Evolutionary conservation across 768 basidiomycete genomes (phyloP), one percentile per base, ranked within the genome.

Genomic region (Boletus rubropictus): DNA sequence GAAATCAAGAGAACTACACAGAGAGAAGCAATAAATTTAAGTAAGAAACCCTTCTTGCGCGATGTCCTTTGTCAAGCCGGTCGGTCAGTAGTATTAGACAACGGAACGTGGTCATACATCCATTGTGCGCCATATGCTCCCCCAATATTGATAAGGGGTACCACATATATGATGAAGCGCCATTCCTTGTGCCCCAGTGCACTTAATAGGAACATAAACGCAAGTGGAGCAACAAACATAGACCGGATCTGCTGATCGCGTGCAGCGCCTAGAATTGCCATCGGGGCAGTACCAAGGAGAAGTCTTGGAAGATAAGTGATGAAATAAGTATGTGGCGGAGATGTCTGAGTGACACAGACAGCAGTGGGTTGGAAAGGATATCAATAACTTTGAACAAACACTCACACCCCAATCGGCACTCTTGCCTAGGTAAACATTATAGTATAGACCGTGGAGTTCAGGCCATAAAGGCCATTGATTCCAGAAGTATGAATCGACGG

Each of bases 181-280:
- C 96, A 99, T 67, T 99, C 96, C 63, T 99, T 99, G 68, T 99
- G 96, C 0, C 79, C 84, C 1, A 97, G 71, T 25, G 62, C 71
- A 61, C 91, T 93, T 63, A 98, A 78, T 3, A 84, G 55, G 3
- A 60, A 64, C 7, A 90, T 59, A 50, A 85, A 87, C 1, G 59
- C 48, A 5, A 82, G 22, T 3, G 78, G 71, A 0, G 84, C 78
- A 9, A 74, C 40, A 4, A 84, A 64, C 31, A 86, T 69, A 3
- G 67, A 60, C 4, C 77, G 75, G 36, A 81, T 68, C 8, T 78
- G 73, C 8, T 52, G 54, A 53, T 87, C 81, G 14, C 70, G 46
- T 7, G 69, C 21, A 33, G 69, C 60, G 0, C 82, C 84, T 14
- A 89, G 42, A 14, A 78, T 10, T 1, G 82, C 72, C 17, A 93